Conservation (phyloP, 1,139 yeast genomes). For the Geotrichum restrictum region DNA sequence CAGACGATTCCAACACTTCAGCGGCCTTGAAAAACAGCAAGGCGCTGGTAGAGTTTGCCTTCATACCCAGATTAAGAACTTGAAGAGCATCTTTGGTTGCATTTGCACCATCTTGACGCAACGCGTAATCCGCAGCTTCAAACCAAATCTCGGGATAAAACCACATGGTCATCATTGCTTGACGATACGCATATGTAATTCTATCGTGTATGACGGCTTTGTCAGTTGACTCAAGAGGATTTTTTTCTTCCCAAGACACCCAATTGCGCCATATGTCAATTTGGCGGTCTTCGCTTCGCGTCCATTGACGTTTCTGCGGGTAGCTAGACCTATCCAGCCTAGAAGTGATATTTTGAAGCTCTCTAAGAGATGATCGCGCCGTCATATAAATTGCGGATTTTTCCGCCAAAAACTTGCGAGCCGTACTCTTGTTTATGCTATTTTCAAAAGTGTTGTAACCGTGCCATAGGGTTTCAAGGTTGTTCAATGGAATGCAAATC, state of each 20-base stretch:
- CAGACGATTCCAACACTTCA: constrained; percentile 63
- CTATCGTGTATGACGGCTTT: constrained; percentile 51
- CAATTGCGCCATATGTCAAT: constrained; percentile 63
- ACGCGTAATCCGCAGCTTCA: constrained; percentile 49
- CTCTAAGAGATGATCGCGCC: constrained; percentile 75
- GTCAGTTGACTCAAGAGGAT: constrained; percentile 55
- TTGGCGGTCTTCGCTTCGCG: constrained; percentile 41
- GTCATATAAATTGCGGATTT: constrained; percentile 84
- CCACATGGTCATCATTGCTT: constrained; percentile 60
- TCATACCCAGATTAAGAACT: constrained; percentile 53
- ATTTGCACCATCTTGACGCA: constrained; percentile 22
- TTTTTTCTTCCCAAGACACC: constrained; percentile 74
- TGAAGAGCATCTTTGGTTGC: constrained; percentile 39
- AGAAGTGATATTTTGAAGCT: constrained; percentile 57
- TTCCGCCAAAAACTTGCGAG: constrained; percentile 82
- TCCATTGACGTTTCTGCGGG: constrained; percentile 39
- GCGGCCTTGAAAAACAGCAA: constrained; percentile 64
- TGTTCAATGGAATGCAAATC: constrained; percentile 65
- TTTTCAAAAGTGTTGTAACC: constrained; percentile 81
- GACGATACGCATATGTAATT: constrained; percentile 68
- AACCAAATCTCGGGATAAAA: constrained; percentile 87
- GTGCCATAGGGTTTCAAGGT: constrained; percentile 76
- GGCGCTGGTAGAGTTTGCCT: constrained; percentile 68
- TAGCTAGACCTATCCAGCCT: constrained; percentile 44
- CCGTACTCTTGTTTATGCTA: constrained; percentile 66